A percentile compares a stretch with the other conserved stretches of the same genome.
These are phyloP conservation scores for Magnaporthiopsis incrustans DNA, from an alignment of 2,329 filamentous ascomycete species.

Conservation along the genomic window DNA sequence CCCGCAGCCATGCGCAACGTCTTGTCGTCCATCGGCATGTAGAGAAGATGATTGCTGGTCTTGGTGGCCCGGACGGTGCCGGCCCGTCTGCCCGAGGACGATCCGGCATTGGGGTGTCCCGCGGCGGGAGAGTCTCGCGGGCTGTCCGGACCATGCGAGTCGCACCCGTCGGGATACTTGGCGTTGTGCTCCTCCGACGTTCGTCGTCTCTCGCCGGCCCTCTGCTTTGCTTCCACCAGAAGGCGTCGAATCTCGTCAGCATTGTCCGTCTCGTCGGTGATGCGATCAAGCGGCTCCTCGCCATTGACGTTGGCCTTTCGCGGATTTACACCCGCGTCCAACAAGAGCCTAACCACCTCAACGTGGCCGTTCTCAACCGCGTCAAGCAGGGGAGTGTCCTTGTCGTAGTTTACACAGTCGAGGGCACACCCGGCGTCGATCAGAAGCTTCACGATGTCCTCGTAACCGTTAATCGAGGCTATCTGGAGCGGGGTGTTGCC, in stretches of 20 bases:
- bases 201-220: slow-evolving; percentile 41
- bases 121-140: slow-evolving; percentile 45
- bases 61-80: slow-evolving; percentile 53
- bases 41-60: slow-evolving; percentile 55
- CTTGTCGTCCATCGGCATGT: slow-evolving; percentile 56
- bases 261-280: slow-evolving; percentile 67
- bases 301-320: slow-evolving; percentile 87
- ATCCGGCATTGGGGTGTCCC: slow-evolving; percentile 23
- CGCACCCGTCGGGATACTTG: slow-evolving; percentile 38
- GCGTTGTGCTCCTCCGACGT: slow-evolving; percentile 52
- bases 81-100: slow-evolving; percentile 37
- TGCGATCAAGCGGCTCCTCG: slow-evolving; percentile 80
- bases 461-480: slow-evolving; percentile 77
- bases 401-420: slow-evolving; percentile 70
- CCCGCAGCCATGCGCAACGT: slow-evolving; percentile 53
- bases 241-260: slow-evolving; percentile 69
- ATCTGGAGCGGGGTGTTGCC: slow-evolving; percentile 96
- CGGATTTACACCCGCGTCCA: slow-evolving; percentile 85
- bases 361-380: slow-evolving; percentile 93
- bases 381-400: slow-evolving; percentile 90
- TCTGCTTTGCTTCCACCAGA: slow-evolving; percentile 53
- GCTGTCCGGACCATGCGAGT: slow-evolving; percentile 49
- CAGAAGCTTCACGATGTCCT: slow-evolving; percentile 79
- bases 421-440: slow-evolving; percentile 78
- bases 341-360: slow-evolving; percentile 74